Base-by-base conservation (phyloP, 108 stramenopile genomes). In the Cylindrotheca fusiformis region DNA sequence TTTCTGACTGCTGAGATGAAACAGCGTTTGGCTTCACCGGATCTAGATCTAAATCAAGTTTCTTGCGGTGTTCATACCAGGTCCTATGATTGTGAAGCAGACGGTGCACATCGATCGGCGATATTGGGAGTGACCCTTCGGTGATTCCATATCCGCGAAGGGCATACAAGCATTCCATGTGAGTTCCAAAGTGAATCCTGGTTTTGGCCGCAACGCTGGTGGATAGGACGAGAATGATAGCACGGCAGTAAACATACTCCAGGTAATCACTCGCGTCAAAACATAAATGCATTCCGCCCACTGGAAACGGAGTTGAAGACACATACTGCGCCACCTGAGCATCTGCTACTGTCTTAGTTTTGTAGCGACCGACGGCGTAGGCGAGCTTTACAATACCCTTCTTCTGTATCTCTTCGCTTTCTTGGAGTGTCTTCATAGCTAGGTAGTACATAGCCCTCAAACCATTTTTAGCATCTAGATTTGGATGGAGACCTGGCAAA, bases 371-470 rank as follows among this genome's bases (percentile, higher is more conserved):
- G 6, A 52, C 51, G 3, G 50, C 20, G 23, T 67, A 67, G 17
- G 41, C 18, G 0, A 72, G 32, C 33, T 21, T 26, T 25, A 65
- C 57, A 0, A 65, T 25, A 0, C 72, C 72, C 0, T 17, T 57
- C 25, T 50, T 32, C 50, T 67, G 66, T 22, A 52, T 52, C 10
- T 56, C 73, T 26, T 62, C 66, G 3, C 6, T 6, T 5, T 74
- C 66, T 49, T 55, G 32, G 29, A 66, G 23, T 10, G 41, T 47
- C 1, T 32, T n/a, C 32, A 26, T 50, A 1, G 36, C 44, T 22
- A 74, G 10, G 32, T 74, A 74, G 64, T 60, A 74, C 22, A 55
- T 55, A 6, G 66, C 60, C 0, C 58, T 71, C 18, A 55, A 20
- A 45, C 48, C 58, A n/a, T 52, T 45, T 12, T 69, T 60, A 10